A percentile compares a stretch with the other conserved stretches of the same genome.
These are phyloP conservation scores for Candida maris DNA, from an alignment of 805 yeast species.

Conservation along the genomic window DNA sequence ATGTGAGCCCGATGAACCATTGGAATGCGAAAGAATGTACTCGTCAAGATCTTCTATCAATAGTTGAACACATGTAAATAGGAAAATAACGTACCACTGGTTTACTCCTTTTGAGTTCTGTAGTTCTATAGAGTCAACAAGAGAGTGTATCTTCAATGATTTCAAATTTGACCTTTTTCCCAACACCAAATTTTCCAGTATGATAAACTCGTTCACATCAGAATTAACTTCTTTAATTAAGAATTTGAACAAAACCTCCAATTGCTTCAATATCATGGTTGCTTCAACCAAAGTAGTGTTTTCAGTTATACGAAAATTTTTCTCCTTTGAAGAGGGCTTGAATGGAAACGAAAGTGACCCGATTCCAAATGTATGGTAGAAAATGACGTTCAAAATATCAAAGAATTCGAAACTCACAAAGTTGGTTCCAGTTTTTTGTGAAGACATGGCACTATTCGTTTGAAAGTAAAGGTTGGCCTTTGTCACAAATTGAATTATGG, in stretches of 20 bases:
- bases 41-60: conserved; percentile 30
- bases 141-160: conserved; percentile 18
- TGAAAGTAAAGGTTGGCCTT: conserved; percentile 30
- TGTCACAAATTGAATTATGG: conserved; percentile 28
- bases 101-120: conserved; percentile 13
- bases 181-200: conserved; percentile 25
- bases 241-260: conserved; percentile 28
- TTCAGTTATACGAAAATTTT: conserved; percentile 6
- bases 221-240: conserved; percentile 30
- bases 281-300: conserved; percentile 19
- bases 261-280: conserved; percentile 21
- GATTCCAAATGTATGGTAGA: conserved; percentile 22
- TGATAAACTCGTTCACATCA: conserved; percentile 32
- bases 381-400: conserved; percentile 23
- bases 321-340: conserved; percentile 19
- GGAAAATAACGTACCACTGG: conserved; percentile 26
- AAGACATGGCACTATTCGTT: conserved; percentile 26
- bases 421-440: conserved; percentile 23
- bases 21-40: conserved; percentile 30
- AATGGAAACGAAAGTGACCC: conserved; percentile 10
- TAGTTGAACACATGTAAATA: conserved; percentile 27
- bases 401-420: conserved; percentile 30
- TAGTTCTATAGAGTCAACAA: conserved; percentile 14
- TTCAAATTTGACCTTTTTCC: conserved; percentile 13
- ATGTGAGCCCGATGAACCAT: conserved; percentile 22